phyloP scores from a whole-genome alignment of 306 rosid species.

The Benincasa hispida region DNA sequence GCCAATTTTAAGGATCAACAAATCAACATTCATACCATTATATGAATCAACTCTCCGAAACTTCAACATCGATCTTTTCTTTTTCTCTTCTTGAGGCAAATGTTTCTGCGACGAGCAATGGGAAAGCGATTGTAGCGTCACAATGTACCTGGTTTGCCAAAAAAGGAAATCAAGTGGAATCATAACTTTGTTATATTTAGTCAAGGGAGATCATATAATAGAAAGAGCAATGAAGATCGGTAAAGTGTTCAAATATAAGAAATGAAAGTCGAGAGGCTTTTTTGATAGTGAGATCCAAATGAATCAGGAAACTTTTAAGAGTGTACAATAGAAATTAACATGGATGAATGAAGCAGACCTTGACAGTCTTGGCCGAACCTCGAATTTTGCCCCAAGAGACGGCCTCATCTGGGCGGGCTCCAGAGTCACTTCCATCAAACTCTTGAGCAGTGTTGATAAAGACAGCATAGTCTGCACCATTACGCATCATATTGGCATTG shows the following conservation, averaged over 20 bases:
- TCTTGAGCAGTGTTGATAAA: slow-evolving; percentile 88
- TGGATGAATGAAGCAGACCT: slow-evolving; percentile 33
- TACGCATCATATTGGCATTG: slow-evolving; percentile 99
- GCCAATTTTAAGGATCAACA: background rate
- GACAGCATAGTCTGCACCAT: slow-evolving; percentile 90
- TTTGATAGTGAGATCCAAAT: background rate
- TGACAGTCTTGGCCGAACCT: slow-evolving; percentile 74
- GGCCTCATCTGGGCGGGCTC: slow-evolving; percentile 90
- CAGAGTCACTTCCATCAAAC: slow-evolving; percentile 93
- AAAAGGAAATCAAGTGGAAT: background rate
- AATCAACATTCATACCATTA: background rate
- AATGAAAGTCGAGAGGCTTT: background rate
- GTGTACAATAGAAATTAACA: background rate
- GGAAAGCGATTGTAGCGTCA: slow-evolving; percentile 15
- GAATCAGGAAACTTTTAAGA: background rate
- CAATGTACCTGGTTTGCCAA: slow-evolving; percentile 11
- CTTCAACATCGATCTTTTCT: background rate
- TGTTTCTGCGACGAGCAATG: slow-evolving; percentile 16
- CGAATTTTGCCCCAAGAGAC: slow-evolving; percentile 91
- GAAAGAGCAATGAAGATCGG: background rate
- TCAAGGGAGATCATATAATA: no score
- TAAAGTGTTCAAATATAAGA: background rate
- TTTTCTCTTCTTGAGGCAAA: slow-evolving; percentile 13
- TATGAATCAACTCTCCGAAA: background rate
- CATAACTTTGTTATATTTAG: background rate